Conservation (phyloP, 225 moss, liverwort and hornwort genomes). For the Straminergon stramineum region DNA sequence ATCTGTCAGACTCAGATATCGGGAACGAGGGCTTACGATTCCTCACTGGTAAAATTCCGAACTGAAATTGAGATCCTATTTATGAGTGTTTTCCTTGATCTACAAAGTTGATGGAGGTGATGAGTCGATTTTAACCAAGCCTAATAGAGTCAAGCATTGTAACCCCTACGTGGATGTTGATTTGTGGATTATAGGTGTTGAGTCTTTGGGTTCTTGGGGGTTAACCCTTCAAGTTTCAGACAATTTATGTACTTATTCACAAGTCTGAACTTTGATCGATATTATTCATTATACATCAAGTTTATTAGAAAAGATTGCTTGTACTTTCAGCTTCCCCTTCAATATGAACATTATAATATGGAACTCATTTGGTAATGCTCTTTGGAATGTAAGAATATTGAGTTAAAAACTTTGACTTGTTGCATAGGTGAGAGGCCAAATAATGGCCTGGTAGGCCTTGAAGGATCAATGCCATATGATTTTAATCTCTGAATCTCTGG, state of each 20-base stretch:
- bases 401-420: not conserved
- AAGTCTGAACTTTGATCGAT: not conserved
- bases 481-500: not conserved
- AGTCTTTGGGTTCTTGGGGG: not conserved
- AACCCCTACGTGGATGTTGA: not conserved
- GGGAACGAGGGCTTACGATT: slow-evolving; percentile 72
- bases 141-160: not conserved
- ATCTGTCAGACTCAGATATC: slow-evolving; percentile 72
- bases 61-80: not conserved
- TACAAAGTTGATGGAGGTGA: not conserved
- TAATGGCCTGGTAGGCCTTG: not conserved
- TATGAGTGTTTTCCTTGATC: not conserved
- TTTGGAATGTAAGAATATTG: not conserved
- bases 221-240: not conserved
- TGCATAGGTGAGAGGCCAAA: not conserved
- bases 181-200: not conserved
- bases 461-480: not conserved
- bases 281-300: not conserved
- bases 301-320: not conserved
- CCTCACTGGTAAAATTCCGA: slow-evolving; percentile 43
- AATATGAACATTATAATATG: not conserved
- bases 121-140: not conserved
- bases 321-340: not conserved
- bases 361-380: not conserved
- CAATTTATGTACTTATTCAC: not conserved